A percentile compares a stretch with the other conserved stretches of the same genome.
Conservation (phyloP, 345 rosid species). For the Euphorbia lathyris region DNA sequence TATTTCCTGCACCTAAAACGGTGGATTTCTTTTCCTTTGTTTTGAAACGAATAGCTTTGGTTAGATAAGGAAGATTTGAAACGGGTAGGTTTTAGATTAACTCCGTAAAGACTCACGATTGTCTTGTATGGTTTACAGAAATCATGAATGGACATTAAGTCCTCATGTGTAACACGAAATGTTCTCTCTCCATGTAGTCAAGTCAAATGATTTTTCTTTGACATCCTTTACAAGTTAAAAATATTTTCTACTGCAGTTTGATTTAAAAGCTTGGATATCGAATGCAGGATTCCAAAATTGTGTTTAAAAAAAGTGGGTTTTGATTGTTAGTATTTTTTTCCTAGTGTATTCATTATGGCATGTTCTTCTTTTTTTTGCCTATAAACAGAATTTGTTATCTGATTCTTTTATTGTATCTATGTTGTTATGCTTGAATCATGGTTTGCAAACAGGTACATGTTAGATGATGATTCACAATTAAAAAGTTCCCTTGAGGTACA, state of each 20-base stretch:
- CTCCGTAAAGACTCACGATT: neutral
- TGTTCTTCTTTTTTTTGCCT: neutral
- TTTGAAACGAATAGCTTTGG: neutral
- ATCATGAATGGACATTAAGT: neutral
- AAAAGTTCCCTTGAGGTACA: slow-evolving; percentile 40
- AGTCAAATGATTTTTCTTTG: slow-evolving; percentile 1
- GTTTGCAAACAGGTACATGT: slow-evolving; percentile 46
- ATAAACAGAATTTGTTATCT: neutral
- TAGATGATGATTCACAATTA: slow-evolving; percentile 51
- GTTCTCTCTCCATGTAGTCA: neutral
- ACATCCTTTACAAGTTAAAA: neutral
- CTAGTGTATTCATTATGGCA: neutral
- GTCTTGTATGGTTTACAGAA: neutral
- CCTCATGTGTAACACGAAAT: no score
- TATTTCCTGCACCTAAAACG: neutral
- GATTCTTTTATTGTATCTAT: slow-evolving; percentile 6
- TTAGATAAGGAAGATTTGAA: neutral
- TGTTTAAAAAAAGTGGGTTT: neutral
- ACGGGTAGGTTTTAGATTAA: neutral
- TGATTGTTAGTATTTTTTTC: neutral
- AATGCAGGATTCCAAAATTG: neutral
- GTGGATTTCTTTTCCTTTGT: neutral
- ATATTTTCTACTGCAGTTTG: neutral
- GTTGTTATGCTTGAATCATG: slow-evolving; percentile 8
- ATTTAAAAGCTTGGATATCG: neutral